A percentile compares a stretch with the other conserved stretches of the same genome.
phyloP scores from a whole-genome alignment of 2,329 filamentous ascomycete genomes.

The Nemania sp. region DNA sequence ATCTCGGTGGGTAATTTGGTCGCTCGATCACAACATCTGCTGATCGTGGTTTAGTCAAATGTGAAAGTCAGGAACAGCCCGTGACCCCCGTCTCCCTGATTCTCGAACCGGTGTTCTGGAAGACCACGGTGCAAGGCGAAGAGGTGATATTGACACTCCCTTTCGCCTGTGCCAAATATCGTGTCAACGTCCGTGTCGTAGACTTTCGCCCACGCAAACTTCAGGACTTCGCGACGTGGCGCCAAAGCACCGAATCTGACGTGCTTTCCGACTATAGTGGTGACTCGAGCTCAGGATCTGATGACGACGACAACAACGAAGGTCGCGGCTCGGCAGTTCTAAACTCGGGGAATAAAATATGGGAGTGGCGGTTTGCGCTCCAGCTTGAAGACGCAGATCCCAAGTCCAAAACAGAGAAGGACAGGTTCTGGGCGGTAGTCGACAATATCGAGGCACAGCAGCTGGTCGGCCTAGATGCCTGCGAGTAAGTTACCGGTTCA shows the following conservation, averaged over 20 bases:
- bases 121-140: conserved; percentile 49
- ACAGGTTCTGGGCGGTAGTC: conserved; percentile 70
- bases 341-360: conserved; percentile 47
- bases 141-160: conserved; percentile 57
- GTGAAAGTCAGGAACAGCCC: conserved; percentile 48
- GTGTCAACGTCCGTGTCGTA: conserved; percentile 73
- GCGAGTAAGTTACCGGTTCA: conserved; percentile 42
- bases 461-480: conserved; percentile 54
- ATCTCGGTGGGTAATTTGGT: conserved; percentile 32
- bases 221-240: conserved; percentile 68
- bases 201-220: conserved; percentile 76
- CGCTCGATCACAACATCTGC: not conserved
- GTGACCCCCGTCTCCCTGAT: conserved; percentile 47
- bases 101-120: conserved; percentile 45
- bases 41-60: conserved; percentile 48
- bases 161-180: conserved; percentile 75
- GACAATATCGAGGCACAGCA: conserved; percentile 59
- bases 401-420: conserved; percentile 43
- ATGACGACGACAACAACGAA: conserved; percentile 23
- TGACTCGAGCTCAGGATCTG: conserved; percentile 38
- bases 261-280: conserved; percentile 52
- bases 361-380: conserved; percentile 86
- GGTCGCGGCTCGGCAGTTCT: conserved; percentile 31
- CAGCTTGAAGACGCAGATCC: conserved; percentile 71
- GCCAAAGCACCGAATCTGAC: conserved; percentile 52